These are phyloP conservation scores for Aspergillus pseudoviridinutans DNA, from an alignment of 2,329 filamentous ascomycete genomes.

Conservation along the genomic window DNA sequence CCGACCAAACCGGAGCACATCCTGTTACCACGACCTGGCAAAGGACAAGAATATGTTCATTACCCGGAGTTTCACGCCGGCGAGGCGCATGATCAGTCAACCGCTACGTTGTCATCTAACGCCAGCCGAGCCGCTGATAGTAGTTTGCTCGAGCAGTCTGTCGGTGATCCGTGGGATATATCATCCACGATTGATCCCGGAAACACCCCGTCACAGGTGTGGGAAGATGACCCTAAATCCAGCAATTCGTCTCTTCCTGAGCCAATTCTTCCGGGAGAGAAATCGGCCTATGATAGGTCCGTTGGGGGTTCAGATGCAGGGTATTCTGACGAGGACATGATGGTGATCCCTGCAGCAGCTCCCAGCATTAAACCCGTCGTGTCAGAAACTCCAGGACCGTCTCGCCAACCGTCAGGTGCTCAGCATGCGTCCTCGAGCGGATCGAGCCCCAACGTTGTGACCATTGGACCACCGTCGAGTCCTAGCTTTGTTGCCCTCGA, in stretches of 20 bases:
- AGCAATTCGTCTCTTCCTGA: slow-evolving; percentile 35
- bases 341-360: slow-evolving; percentile 27
- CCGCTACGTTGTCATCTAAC: slow-evolving; percentile 26
- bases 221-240: slow-evolving; percentile 36
- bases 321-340: slow-evolving; percentile 33
- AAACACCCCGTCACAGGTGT: slow-evolving; percentile 35
- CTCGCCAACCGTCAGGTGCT: slow-evolving; percentile 18
- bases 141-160: slow-evolving; percentile 25
- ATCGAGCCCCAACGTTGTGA: slow-evolving; percentile 41
- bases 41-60: slow-evolving; percentile 32
- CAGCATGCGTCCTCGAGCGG: slow-evolving; percentile 24
- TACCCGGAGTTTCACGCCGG: slow-evolving; percentile 31
- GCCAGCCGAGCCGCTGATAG: slow-evolving; percentile 22
- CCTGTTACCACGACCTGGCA: slow-evolving; percentile 38
- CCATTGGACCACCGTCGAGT: slow-evolving; percentile 36
- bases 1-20: slow-evolving; percentile 47
- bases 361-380: slow-evolving; percentile 38
- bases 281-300: slow-evolving; percentile 17
- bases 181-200: slow-evolving; percentile 35
- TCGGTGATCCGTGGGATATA: slow-evolving; percentile 31
- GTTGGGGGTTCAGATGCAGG: slow-evolving; percentile 20
- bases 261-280: slow-evolving; percentile 19
- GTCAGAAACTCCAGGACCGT: slow-evolving; percentile 24
- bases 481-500: slow-evolving; percentile 38
- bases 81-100: slow-evolving; percentile 25